Conservation (phyloP, 495 filamentous ascomycete species). For the Penicillium simplicissimum region DNA sequence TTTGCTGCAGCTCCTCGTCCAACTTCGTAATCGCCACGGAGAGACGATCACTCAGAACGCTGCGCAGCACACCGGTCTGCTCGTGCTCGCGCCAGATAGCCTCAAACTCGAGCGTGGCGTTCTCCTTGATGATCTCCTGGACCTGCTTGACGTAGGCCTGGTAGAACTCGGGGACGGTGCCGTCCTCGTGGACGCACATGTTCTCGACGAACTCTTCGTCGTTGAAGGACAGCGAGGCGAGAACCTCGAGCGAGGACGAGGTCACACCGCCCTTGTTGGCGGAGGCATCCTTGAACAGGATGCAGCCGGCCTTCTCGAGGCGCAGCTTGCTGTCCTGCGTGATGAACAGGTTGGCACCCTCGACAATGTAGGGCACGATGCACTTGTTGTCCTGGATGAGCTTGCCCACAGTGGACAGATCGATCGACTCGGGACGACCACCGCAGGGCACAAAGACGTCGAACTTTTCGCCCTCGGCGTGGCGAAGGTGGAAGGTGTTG, state of each 20-base stretch:
- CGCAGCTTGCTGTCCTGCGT: constrained; percentile 97
- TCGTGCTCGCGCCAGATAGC: constrained; percentile 95
- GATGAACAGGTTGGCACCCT: constrained; percentile 98
- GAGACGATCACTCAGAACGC: constrained; percentile 83
- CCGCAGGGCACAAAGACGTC: constrained; percentile 96
- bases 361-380: constrained; percentile 89
- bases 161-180: constrained; percentile 86
- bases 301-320: constrained; percentile 87
- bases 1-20: constrained; percentile 92
- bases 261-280: constrained; percentile 99
- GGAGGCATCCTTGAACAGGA: constrained; percentile 96
- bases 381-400: constrained; percentile 83
- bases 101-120: constrained; percentile 92
- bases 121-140: constrained; percentile 82
- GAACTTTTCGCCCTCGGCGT: constrained; percentile 57
- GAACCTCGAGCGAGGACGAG: constrained; percentile 94
- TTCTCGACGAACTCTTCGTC: constrained; percentile 83
- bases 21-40: constrained; percentile 89
- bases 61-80: constrained; percentile 73
- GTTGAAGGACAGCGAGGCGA: constrained; percentile 91
- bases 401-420: constrained; percentile 79
- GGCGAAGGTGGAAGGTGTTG: constrained; percentile 92
- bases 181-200: constrained; percentile 85
- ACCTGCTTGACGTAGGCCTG: constrained; percentile 88
- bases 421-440: constrained; percentile 95